phyloP scores from a whole-genome alignment of 441 rosid genomes.

The Populus hybrid region DNA sequence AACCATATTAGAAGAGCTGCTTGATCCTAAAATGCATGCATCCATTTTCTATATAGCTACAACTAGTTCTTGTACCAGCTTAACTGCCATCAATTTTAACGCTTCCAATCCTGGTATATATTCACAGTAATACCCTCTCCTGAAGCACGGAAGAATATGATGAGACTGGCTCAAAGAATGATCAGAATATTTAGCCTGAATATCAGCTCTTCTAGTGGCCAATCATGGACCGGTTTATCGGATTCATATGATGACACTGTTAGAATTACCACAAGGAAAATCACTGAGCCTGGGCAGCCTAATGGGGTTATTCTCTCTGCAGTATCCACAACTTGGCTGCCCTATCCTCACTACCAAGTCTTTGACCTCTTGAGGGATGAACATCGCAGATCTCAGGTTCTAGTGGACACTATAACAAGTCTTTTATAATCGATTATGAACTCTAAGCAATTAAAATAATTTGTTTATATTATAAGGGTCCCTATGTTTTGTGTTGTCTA shows the following conservation, averaged over 20 bases:
- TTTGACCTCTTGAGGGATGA: too few species aligned
- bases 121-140: slow-evolving; percentile 65
- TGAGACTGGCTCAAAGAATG: slow-evolving; percentile 83
- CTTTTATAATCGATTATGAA: neutral
- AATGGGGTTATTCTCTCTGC: slow-evolving; percentile 79
- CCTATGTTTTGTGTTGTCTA: slow-evolving; percentile 13
- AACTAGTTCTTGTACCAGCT: neutral
- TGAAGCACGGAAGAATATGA: slow-evolving; percentile 71
- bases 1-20: too few species aligned
- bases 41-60: neutral
- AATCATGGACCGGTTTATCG: slow-evolving; percentile 77
- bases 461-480: neutral
- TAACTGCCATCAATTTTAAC: neutral
- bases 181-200: slow-evolving; percentile 61
- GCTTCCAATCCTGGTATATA: neutral
- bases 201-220: slow-evolving; percentile 56
- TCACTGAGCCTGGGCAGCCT: slow-evolving; percentile 71
- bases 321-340: slow-evolving; percentile 88
- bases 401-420: neutral
- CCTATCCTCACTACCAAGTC: slow-evolving; percentile 61
- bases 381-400: slow-evolving; percentile 77
- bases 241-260: slow-evolving; percentile 59
- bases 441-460: neutral
- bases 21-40: neutral
- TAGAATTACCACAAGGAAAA: slow-evolving; percentile 71